Conservation (phyloP, 1,284 basidiomycete genomes). For the Anthracocystis walkeri region DNA sequence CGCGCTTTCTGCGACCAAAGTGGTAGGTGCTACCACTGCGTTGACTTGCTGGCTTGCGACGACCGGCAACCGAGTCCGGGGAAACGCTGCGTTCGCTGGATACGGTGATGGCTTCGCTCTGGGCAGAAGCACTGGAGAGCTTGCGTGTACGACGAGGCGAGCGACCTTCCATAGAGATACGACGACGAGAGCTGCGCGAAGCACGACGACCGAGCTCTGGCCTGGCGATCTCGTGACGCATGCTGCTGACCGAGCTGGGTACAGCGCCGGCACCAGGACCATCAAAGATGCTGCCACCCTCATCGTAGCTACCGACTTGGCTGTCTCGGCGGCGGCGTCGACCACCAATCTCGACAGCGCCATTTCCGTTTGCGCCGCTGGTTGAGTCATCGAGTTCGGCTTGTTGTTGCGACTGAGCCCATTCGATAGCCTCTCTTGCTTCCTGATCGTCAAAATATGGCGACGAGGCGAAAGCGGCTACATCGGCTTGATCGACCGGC, state of each 20-base stretch:
- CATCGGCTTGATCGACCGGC: conserved; percentile 5
- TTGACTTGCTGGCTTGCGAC: conserved; percentile 47
- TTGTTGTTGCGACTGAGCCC: conserved; percentile 41
- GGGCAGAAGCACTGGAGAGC: conserved; percentile 37
- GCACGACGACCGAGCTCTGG: conserved; percentile 55
- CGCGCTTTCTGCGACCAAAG: conserved; percentile 47
- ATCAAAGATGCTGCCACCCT: conserved; percentile 65
- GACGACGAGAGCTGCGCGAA: conserved; percentile 55
- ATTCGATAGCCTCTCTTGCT: conserved; percentile 59
- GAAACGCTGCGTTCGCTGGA: conserved; percentile 49
- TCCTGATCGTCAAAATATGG: conserved; percentile 68
- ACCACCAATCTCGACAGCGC: conserved; percentile 28
- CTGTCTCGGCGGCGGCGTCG: conserved; percentile 59
- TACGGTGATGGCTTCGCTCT: conserved; percentile 45
- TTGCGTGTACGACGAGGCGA: conserved; percentile 49
- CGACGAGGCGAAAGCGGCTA: conserved; percentile 45
- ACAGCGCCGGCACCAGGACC: conserved; percentile 66
- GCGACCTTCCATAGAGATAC: conserved; percentile 59
- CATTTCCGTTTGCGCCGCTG: conserved; percentile 13
- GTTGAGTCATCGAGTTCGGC: conserved; percentile 26
- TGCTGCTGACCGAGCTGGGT: conserved; percentile 62
- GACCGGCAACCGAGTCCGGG: conserved; percentile 40
- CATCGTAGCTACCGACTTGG: conserved; percentile 67
- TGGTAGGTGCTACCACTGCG: conserved; percentile 53
- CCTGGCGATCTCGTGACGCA: conserved; percentile 54